Evolutionary conservation across 2,329 filamentous ascomycete species (phyloP), one percentile per base, ranked within the genome.

Genomic region (Colletotrichum gigasporum): DNA sequence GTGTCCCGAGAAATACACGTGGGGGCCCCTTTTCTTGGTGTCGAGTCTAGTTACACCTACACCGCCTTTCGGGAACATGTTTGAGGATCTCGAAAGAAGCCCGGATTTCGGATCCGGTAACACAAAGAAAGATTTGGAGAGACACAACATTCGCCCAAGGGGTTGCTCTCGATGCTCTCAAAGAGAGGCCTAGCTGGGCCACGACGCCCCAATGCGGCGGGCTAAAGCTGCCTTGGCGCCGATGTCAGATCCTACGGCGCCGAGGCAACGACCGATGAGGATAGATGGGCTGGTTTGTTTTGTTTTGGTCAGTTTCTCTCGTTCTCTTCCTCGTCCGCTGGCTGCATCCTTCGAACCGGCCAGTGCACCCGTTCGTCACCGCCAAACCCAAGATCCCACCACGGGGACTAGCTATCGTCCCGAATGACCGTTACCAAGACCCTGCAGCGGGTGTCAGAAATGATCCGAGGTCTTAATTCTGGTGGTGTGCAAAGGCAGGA

Each of bases 211-310:
- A 41, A 47, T 47, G 53, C 53, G 53, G 41, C 53, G 28, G 52
- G 30, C 53, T 56, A 56, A 37, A 9, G 28, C 18, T 37, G 5
- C 53, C n/a, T 56, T 56, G 41, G 53, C 53, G 53, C 20, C 41
- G 28, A 56, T 56, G 41, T 34, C 51, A 54, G 51, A 54, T 54
- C 51, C 51, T 28, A 24, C 32, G n/a, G n/a, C 47, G 37, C 51
- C 51, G 11, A 41, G 47, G 30, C 11, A 28, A n/a, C 18, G 24
- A 53, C 51, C 26, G 37, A 54, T 11, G 28, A 22, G 18, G 37
- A n/a, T n/a, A n/a, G 14, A 34, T 10, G 37, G 16, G 16, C 18
- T 39, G 18, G 28, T 47, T 14, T 18, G n/a, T 54, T 34, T 54
- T 14, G n/a, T 56, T 45, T 56, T 47, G 53, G 24, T n/a, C n/a